Evolutionary conservation across 345 rosid species (phyloP), one percentile per base, ranked within the genome.

Genomic region (Eucalyptus viminalis): DNA sequence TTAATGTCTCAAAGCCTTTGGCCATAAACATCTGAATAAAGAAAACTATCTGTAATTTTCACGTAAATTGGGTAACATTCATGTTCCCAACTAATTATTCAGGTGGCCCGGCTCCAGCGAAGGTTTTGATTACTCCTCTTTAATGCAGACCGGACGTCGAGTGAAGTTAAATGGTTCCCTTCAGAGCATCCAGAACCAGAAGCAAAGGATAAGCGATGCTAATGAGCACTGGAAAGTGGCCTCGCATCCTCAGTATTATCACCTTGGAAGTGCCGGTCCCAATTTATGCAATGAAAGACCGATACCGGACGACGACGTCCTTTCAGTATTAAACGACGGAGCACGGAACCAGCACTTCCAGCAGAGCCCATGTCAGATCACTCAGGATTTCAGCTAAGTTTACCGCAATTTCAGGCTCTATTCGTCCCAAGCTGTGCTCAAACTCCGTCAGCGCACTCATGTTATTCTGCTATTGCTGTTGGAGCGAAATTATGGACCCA

Each of bases 401-500:
- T 4, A 88, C 22, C 9, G 91, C 90, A 21, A 65, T 88, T 37
- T 80, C 47, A 22, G 90, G 91, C 21, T 90, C 88, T 91, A 90
- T 90, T 62, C 90, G 80, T 51, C 86, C 50, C 53, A 91, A 88
- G 87, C 88, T 91, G 31, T 83, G 19, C 62, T 88, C 76, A 27
- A 93, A 90, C 87, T 89, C 89, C 13, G 81, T 40, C 53, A 80
- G 43, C 8, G 93, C 91, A 25, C 13, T 31, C 10, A 80, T 80
- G 88, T 91, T 45, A 76, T 91, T 89, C 53, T 14, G 86, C 87
- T 9, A 90, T 44, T 17, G 92, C 91, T 19, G 9, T 14, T 13
- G 92, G 93, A 49, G 91, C 91, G 80, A 91, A 91, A 37, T 14
- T 15, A 51, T n/a, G 54, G 24, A 88, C 90, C 88, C 90, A 91